Conservation (phyloP, 2,329 filamentous ascomycete genomes). For the Claviceps maximensis region DNA sequence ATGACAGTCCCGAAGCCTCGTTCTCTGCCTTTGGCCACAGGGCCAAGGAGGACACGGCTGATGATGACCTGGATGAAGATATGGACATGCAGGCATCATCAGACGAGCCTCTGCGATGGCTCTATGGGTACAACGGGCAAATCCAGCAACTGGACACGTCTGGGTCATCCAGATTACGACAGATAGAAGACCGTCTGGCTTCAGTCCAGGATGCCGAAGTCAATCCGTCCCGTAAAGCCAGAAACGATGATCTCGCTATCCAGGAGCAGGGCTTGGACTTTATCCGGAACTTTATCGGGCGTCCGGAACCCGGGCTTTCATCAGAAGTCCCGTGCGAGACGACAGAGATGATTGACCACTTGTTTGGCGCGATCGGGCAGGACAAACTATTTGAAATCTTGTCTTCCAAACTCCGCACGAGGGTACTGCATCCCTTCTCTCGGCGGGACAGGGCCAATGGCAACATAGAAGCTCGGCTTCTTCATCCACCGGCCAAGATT, state of each 20-base stretch:
- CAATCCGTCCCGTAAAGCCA: slow-evolving; percentile 52
- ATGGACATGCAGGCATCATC: slow-evolving; percentile 39
- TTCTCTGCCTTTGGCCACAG: slow-evolving; percentile 23
- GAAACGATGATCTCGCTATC: slow-evolving; percentile 68
- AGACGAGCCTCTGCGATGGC: slow-evolving; percentile 29
- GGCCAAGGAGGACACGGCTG: slow-evolving; percentile 13
- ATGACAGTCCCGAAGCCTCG: slow-evolving; percentile 43
- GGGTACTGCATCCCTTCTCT: slow-evolving; percentile 39
- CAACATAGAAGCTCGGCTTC: slow-evolving; percentile 30
- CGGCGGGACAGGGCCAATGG: slow-evolving; percentile 23
- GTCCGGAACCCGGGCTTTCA: slow-evolving; percentile 34
- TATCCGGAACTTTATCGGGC: slow-evolving; percentile 76
- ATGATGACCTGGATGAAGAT: slow-evolving; percentile 42
- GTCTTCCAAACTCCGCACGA: slow-evolving; percentile 59
- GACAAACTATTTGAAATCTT: slow-evolving; percentile 71
- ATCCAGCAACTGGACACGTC: slow-evolving; percentile 21
- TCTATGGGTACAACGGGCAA: slow-evolving; percentile 19
- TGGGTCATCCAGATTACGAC: slow-evolving; percentile 30
- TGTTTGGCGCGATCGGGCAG: slow-evolving; percentile 64
- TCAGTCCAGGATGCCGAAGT: slow-evolving; percentile 51
- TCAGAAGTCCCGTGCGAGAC: slow-evolving; percentile 37
- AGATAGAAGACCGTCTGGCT: slow-evolving; percentile 36
- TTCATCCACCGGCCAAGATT: slow-evolving; percentile 53
- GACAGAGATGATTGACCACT: slow-evolving; percentile 68
- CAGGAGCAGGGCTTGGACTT: slow-evolving; percentile 88